Evolutionary conservation across 2,329 filamentous ascomycete species (phyloP), one percentile per base, ranked within the genome.

Genomic region (Sarocladium brachiariae): DNA sequence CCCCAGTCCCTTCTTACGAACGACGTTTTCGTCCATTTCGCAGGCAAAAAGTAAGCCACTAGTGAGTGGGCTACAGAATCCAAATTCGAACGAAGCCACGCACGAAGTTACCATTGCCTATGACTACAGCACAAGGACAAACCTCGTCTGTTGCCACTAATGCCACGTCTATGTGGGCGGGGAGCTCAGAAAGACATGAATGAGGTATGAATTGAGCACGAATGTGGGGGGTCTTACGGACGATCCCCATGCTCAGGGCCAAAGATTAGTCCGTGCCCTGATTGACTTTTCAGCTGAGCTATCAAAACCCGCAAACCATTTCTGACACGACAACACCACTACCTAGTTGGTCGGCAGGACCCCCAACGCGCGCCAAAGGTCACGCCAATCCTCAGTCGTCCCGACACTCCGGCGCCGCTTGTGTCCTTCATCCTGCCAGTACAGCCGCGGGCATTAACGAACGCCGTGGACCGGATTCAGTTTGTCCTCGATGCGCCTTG

Each of bases 291-390:
- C 39, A 43, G 39, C 39, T 43, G 39, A 43, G 21, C 24, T 43
- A 25, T 9, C 35, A 19, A 19, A 31, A 33, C 43, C 43, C 27
- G 43, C 43, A 47, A 31, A 21, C n/a, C 10, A 31, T 13, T 31
- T 16, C n/a, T 47, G 43, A 47, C 43, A 33, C 27, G 43, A 47
- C 43, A 47, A 47, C 43, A 47, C 43, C 43, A 47, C 43, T 47
- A 47, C 11, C 21, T 16, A 18, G 33, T 33, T 47, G 33, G 43
- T 25, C n/a, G 31, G 43, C 43, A 47, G 24, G 43, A 19, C 21
- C 21, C 39, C 21, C 39, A 19, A 27, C 39, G n/a, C 39, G 21
- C 11, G n/a, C 43, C n/a, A 47, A 31, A 33, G 25, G 7, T 30
- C 25, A 47, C 37, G 37, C 39, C 39, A 47, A 33, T 31, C 13